phyloP scores from a whole-genome alignment of 176 grass and related monocot species.

The Musa itinerans region DNA sequence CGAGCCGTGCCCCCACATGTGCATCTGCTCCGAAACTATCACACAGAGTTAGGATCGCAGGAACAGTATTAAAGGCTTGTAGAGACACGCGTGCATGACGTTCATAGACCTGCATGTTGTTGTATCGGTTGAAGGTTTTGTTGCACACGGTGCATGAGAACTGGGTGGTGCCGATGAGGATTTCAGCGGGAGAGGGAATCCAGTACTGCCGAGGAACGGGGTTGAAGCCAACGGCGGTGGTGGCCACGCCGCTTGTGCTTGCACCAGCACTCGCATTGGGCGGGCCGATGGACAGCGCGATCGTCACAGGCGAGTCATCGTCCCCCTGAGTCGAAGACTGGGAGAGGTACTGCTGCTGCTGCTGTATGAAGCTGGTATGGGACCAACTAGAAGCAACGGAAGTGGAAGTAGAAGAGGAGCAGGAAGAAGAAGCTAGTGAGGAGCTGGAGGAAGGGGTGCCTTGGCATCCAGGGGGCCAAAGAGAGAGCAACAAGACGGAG shows the following conservation, averaged over 20 bases:
- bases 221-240: neutral
- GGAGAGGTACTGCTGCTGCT: neutral
- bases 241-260: neutral
- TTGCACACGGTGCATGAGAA: conserved; percentile 95
- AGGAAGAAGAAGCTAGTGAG: neutral
- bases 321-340: neutral
- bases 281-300: neutral
- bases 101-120: conserved; percentile 86
- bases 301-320: neutral
- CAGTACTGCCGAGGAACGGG: conserved; percentile 48
- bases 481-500: conserved; percentile 11
- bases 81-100: neutral
- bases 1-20: conserved; percentile 95
- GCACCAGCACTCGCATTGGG: conserved; percentile 8
- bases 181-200: conserved; percentile 85
- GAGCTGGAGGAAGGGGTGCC: neutral
- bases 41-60: neutral
- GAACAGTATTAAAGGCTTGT: neutral
- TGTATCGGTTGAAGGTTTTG: conserved; percentile 92
- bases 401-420: neutral
- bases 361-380: neutral
- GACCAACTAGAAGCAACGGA: neutral
- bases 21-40: conserved; percentile 42
- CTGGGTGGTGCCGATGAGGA: conserved; percentile 71
- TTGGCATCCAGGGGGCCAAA: conserved; percentile 6